Base-by-base conservation (phyloP, 2,329 filamentous ascomycete genomes). In the Rhexocercosporidium sp. region DNA sequence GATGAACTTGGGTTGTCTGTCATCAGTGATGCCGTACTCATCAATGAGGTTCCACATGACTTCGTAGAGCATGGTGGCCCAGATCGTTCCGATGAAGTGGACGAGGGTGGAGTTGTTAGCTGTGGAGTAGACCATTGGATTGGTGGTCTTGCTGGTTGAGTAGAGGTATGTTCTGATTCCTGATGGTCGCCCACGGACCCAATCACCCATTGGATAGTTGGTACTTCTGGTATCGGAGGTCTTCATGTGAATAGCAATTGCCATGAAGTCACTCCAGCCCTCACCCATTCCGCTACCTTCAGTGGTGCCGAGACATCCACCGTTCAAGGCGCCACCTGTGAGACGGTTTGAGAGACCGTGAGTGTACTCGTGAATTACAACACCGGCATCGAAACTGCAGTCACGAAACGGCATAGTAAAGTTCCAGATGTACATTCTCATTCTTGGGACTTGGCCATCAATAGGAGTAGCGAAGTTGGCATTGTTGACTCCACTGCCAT, bases 191-290 rank as follows among this genome's bases (percentile, higher is more conserved):
- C 14, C 49, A 8, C 44, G 47, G 16, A 63, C 49, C 61, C 61
- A 63, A 12, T 49, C 29, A 41, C 47, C 61, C 47, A 63, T 63
- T 22, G 61, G 61, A 25, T 63, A 63, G 31, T 63, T 25, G 47
- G 61, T 63, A 16, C 44, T n/a, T 54, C 61, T 27, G 9, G 61
- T 63, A 16, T 53, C 61, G 1, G 46, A 41, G 7, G 61, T 44
- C 46, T 63, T 54, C 47, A 63, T 39, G 49, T 41, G 46, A 12
- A 63, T 54, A 51, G 61, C 61, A 20, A 56, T 63, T 11, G 61
- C 61, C 47, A 63, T 54, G 61, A 63, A 63, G 34, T 63, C 61
- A 63, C 61, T 56, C 61, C 61, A 63, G 16, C 61, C 61, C 37
- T 63, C 61, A 51, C 61, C 61, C 61, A 63, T 39, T 27, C 61